Conservation (phyloP, 208 protist species). For the Zelonia costaricensis region DNA sequence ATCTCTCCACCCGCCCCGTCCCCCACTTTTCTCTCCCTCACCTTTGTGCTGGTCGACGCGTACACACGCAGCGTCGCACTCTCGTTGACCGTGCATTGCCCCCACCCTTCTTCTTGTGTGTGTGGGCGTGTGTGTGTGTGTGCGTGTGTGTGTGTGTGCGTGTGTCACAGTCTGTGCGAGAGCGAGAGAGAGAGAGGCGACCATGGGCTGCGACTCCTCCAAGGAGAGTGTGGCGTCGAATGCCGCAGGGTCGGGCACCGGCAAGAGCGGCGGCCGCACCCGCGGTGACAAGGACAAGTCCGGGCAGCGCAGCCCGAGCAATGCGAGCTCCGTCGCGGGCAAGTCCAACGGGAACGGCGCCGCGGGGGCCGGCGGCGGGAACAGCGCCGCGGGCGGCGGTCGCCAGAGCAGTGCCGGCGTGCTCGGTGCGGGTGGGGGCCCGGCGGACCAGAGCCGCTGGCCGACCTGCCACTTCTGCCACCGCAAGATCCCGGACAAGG, state of each 20-base stretch:
- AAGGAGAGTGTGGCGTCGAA: conserved; percentile 31
- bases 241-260: not conserved
- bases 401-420: not conserved
- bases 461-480: conserved; percentile 78
- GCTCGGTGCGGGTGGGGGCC: not conserved
- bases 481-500: conserved; percentile 63
- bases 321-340: not conserved
- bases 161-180: not conserved
- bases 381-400: not conserved
- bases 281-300: not conserved
- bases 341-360: conserved; percentile 6
- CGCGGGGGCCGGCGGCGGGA: not conserved
- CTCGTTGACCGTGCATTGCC: no score
- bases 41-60: no score
- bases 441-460: conserved; percentile 26
- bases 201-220: conserved; percentile 51
- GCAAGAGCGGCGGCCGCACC: not conserved
- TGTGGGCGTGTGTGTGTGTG: not conserved
- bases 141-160: not conserved
- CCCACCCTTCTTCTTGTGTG: not conserved
- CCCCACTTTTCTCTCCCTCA: no score
- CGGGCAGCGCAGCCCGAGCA: conserved; percentile 2
- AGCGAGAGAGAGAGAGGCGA: not conserved
- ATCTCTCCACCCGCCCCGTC: no score
- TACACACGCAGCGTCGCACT: no score